Evolutionary conservation across 1,284 basidiomycete species (phyloP), one percentile per base, ranked within the genome.

Genomic region (Tilletia walkeri): DNA sequence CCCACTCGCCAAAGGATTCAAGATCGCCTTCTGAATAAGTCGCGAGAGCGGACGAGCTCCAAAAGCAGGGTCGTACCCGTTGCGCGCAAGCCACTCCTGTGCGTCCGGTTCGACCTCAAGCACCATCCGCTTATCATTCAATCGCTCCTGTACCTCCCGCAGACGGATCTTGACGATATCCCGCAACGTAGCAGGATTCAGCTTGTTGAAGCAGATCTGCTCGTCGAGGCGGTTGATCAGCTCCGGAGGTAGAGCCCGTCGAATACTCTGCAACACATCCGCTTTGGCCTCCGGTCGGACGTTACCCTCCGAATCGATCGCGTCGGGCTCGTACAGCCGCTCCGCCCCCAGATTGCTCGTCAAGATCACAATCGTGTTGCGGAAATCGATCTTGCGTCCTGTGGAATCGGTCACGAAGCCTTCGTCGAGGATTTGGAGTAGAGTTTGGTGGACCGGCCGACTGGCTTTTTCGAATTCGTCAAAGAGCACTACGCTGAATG

Each of bases 371-470:
- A 94, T 92, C 2, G 91, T 92, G 92, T 93, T 90, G 86, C 90
- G 91, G 86, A 93, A 93, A 83, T 93, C 91, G 50, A 84, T 78
- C 14, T 71, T 68, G 0, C 83, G 73, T 20, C 84, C 84, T 67
- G 84, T 83, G 1, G 78, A 77, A 67, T 97, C 94, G 1, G 93
- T 95, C 72, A 96, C 86, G 69, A 86, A 89, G 10, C 94, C 94
- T 84, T 97, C 94, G 78, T 97, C 94, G 45, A 97, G 88, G 69
- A 97, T 91, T 84, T 96, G 94, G 3, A 97, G 87, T 14, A 96
- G 86, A 72, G 95, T 92, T 89, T 95, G 92, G 50, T 75, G 68
- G 20, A 76, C 73, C 24, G 67, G 66, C 7, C 72, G 76, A 18
- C 72, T 66, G 12, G 72, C 76, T 67, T 78, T 78, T 53, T 78